phyloP scores from a whole-genome alignment of 1,284 basidiomycete genomes.

The Heterobasidion parviporum region DNA sequence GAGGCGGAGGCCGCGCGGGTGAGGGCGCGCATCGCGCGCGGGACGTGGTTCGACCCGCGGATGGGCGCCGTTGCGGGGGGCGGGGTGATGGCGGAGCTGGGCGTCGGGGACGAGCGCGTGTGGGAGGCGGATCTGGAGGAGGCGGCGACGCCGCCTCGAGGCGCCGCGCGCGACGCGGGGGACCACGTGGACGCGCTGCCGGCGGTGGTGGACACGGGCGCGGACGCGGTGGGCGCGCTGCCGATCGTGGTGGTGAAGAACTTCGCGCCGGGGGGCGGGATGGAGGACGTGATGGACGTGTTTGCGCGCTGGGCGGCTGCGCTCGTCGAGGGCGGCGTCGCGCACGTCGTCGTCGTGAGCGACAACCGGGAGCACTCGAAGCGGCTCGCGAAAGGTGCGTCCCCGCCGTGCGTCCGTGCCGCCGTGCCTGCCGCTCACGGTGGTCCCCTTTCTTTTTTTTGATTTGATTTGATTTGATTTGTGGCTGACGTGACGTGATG shows the following conservation, averaged over 20 bases:
- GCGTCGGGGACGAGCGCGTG: constrained; percentile 64
- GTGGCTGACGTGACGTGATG: too few relatives aligned
- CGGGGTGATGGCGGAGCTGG: constrained; percentile 78
- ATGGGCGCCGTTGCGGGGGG: constrained; percentile 77
- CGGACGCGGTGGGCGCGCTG: constrained; percentile 49
- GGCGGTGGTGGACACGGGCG: constrained; percentile 59
- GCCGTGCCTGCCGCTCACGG: too few relatives aligned
- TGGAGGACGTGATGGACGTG: constrained; percentile 69
- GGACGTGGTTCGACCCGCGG: constrained; percentile 76
- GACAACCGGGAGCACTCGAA: constrained; percentile 89
- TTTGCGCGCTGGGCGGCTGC: constrained; percentile 83
- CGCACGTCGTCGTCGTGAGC: constrained; percentile 88
- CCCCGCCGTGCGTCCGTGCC: too few relatives aligned
- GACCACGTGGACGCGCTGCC: constrained; percentile 61
- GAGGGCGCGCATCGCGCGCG: constrained; percentile 37
- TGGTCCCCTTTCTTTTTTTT: too few relatives aligned
- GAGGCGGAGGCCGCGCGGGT: constrained; percentile 15
- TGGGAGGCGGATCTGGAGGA: constrained; percentile 28
- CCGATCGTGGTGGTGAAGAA: constrained; percentile 85
- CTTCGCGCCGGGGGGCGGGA: constrained; percentile 56
- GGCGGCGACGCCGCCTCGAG: constrained; percentile 5
- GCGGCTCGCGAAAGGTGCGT: constrained; percentile 67
- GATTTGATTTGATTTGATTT: too few relatives aligned
- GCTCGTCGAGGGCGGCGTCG: constrained; percentile 70
- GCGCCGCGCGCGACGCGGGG: constrained; percentile 28